Evolutionary conservation across 768 basidiomycete species (phyloP), one percentile per base, ranked within the genome.

Genomic region (Cubamyces sp.): DNA sequence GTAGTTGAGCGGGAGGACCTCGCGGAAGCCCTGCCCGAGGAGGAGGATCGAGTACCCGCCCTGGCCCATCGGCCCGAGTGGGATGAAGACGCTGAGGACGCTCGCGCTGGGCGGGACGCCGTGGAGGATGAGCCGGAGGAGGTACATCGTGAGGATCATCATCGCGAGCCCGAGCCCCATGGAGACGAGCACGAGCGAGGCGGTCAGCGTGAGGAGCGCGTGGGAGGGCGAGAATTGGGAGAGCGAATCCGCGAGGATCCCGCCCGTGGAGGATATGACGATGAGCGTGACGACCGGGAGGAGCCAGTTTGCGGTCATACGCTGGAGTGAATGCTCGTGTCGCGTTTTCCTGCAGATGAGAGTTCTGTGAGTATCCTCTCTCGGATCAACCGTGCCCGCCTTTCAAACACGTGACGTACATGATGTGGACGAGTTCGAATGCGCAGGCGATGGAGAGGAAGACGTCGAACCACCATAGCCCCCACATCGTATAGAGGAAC

Each of bases 241-340:
- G 4, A 93, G 70, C 3, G 84, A 76, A 2, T 73, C 68, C 0
- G 85, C 84, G 23, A 92, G 71, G 43, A 87, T 72, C 0, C 81
- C 87, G 1, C 91, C 91, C 0, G 85, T 78, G 1, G 91, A 87
- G 0, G 88, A 80, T 1, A 83, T 84, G 69, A 93, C 91, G 46
- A 89, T 82, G 16, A 88, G 79, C 0, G 91, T 84, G 3, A 93
- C 87, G 12, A 91, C 82, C 0, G 92, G 92, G 30, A 93, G 84
- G 8, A 92, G 76, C 90, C 91, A 92, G 21, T 79, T 71, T 23
- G 86, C 74, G 0, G 85, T 85, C 81, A 91, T 82, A 1, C 75
- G 69, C 45, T 81, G 75, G 5, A 87, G 68, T 0, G 84, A 73
- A 68, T 91, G 87, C 6, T 77, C 75, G 19, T 92, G 87, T n/a